Base-by-base conservation (phyloP, 2,329 filamentous ascomycete species). In the Penicillium psychrosexuale region DNA sequence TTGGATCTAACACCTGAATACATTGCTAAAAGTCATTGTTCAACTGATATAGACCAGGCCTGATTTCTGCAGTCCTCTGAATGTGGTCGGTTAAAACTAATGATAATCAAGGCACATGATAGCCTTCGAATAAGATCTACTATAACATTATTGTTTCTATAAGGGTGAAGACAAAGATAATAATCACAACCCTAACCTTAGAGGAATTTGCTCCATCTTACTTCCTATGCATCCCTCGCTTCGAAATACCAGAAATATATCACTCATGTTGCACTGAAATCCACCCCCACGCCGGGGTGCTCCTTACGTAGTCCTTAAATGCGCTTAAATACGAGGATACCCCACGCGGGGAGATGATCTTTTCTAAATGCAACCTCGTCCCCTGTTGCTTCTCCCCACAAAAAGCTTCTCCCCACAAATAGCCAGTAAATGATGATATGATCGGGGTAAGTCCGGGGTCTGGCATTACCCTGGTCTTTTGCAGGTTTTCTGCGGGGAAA, bases 401-500 rank as follows among this genome's bases (percentile, higher is more conserved):
- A 31, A 44, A 49, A 9, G 37, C 11, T 22, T 19, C 12, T 17
- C 47, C 46, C 47, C 47, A 36, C 47, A 31, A 44, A 31, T 40
- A 9, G 37, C 9, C 28, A 13, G 34, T 27, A n/a, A 22, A 49
- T 13, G 38, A 28, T 5, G 11, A 3, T 44, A 19, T 44, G 27
- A 15, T 34, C 19, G 30, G 30, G 19, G 13, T 40, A 40, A 39
- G 13, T 43, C 47, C 47, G 37, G 30, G 27, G 38, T 44, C 52
- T 55, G 42, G 53, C 24, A 50, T 55, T 45, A 54, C 28, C 28
- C 31, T 22, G 8, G 44, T 44, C n/a, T 58, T 58, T 52, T 11
- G 17, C 46, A 13, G 6, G 17, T 36, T 22, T n/a, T 31, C 13
- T 37, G 49, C 27, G 40, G 49, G 31, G 49, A 19, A 39, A 11